Conservation (phyloP, 345 rosid species). For the Excoecaria agallocha region DNA sequence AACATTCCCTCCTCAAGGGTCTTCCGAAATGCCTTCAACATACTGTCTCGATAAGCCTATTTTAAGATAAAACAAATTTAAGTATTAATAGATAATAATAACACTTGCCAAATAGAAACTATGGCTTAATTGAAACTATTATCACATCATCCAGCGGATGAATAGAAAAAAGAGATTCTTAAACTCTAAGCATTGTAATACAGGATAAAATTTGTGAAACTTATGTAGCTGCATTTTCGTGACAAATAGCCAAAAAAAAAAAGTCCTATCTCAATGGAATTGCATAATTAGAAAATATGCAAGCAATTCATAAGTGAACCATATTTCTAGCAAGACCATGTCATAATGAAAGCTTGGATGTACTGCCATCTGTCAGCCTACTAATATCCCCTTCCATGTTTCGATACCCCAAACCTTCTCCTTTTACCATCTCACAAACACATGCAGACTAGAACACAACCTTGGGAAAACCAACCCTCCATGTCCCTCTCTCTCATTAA, state of each 20-base stretch:
- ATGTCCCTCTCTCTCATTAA: neutral
- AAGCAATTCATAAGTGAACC: neutral
- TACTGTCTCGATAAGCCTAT: constrained; percentile 87
- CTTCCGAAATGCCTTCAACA: constrained; percentile 90
- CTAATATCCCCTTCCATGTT: neutral
- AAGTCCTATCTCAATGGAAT: too few relatives aligned
- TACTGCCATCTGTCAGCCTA: neutral
- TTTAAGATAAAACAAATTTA: constrained; percentile 15
- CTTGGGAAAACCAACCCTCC: neutral
- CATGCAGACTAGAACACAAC: neutral
- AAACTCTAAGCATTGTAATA: neutral
- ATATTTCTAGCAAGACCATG: neutral
- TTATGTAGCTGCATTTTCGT: neutral
- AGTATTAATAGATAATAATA: neutral
- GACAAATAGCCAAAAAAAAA: too few relatives aligned
- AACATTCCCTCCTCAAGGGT: constrained; percentile 89
- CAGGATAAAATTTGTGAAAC: neutral
- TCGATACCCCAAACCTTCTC: neutral
- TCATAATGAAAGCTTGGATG: neutral
- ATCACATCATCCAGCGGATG: constrained; percentile 2
- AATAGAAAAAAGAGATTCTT: neutral
- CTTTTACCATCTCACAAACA: neutral
- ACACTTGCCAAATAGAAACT: constrained; percentile 5
- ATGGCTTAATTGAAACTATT: constrained; percentile 1
- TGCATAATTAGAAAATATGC: too few relatives aligned